A percentile compares a stretch with the other conserved stretches of the same genome.
Conservation (phyloP, 257 asterid genomes). For the Penstemon newberryi region DNA sequence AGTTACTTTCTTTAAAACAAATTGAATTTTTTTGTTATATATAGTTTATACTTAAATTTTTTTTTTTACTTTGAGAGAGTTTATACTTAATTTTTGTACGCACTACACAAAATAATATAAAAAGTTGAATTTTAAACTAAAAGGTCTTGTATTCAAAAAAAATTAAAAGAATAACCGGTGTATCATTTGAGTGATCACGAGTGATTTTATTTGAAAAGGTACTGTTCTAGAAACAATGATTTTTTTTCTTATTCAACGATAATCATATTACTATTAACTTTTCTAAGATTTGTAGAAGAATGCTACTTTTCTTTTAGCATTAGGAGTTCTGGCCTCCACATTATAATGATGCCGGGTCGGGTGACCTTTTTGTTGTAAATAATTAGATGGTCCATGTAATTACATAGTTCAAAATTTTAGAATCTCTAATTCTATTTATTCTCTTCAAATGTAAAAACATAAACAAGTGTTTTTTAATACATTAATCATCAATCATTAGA, state of each 20-base stretch:
- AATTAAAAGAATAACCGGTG: too few relatives aligned
- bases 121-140: not conserved
- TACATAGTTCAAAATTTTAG: slow-evolving; percentile 11
- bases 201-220: too few relatives aligned
- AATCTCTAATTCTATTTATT: not conserved
- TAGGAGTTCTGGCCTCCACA: slow-evolving; percentile 30
- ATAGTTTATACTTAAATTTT: not conserved
- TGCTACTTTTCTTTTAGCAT: slow-evolving; percentile 29
- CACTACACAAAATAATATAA: not conserved
- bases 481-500: too few relatives aligned
- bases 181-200: too few relatives aligned
- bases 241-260: too few relatives aligned
- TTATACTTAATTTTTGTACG: not conserved
- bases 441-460: slow-evolving; percentile 29
- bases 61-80: not conserved
- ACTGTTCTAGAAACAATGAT: too few relatives aligned
- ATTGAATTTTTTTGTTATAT: not conserved
- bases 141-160: too few relatives aligned
- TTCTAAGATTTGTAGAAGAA: slow-evolving; percentile 8
- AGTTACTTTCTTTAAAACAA: not conserved
- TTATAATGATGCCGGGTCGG: slow-evolving; percentile 34
- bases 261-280: too few relatives aligned
- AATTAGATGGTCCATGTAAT: slow-evolving; percentile 39
- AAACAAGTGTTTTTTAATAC: not conserved
- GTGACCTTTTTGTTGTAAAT: slow-evolving; percentile 30